phyloP scores from a whole-genome alignment of 257 asterid genomes.

The Datura wrightii region DNA sequence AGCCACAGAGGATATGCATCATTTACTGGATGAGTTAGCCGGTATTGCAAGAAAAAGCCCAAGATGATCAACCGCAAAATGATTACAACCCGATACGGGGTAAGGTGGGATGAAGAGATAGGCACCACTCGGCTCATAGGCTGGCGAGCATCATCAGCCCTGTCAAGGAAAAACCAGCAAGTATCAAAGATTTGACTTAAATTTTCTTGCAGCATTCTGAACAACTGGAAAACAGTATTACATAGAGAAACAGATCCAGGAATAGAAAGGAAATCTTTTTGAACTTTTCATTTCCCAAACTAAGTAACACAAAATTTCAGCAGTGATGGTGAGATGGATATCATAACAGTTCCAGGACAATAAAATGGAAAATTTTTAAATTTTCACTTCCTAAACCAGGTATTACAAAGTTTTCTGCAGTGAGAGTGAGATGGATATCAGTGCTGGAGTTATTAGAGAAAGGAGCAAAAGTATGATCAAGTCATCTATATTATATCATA shows the following conservation, averaged over 20 bases:
- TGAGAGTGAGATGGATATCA: constrained; percentile 7
- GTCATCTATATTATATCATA: background rate
- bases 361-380: background rate
- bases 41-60: constrained; percentile 76
- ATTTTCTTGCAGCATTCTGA: background rate
- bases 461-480: background rate
- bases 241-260: constrained; percentile 29
- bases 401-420: background rate
- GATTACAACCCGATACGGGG: constrained; percentile 72
- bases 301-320: background rate
- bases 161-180: constrained; percentile 45
- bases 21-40: constrained; percentile 68
- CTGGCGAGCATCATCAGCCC: constrained; percentile 72
- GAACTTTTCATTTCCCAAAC: constrained; percentile 4
- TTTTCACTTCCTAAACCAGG: background rate
- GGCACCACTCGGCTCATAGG: constrained; percentile 70
- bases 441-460: background rate
- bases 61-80: constrained; percentile 67
- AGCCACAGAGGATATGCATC: constrained; percentile 83
- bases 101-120: constrained; percentile 60
- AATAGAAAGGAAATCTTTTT: background rate
- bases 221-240: background rate
- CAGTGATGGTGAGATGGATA: background rate
- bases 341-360: background rate
- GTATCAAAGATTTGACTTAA: background rate